phyloP scores from a whole-genome alignment of 257 asterid species.

The Capsicum rhomboideum region DNA sequence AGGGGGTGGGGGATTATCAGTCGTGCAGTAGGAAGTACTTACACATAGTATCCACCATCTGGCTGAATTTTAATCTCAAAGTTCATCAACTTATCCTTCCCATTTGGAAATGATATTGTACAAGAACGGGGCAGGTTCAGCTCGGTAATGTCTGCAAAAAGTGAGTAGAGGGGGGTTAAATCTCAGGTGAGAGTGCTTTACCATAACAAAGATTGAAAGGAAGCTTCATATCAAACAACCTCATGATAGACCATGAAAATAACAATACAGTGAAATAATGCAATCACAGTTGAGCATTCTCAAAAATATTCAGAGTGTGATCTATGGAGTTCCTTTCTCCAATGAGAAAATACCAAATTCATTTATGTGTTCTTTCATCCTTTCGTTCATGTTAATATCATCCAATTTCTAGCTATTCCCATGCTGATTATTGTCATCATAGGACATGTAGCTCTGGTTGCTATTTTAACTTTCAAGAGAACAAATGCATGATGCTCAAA shows the following conservation, averaged over 20 bases:
- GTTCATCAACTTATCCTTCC: slow-evolving; percentile 30
- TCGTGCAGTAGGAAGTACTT: slow-evolving; percentile 1
- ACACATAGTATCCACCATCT: slow-evolving; percentile 28
- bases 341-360: neutral
- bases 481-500: neutral
- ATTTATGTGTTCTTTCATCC: neutral
- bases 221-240: neutral
- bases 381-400: neutral
- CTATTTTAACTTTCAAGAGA: neutral
- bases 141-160: slow-evolving; percentile 26
- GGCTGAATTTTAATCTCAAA: slow-evolving; percentile 28
- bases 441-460: neutral
- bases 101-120: slow-evolving; percentile 23
- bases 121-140: slow-evolving; percentile 33
- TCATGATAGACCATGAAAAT: neutral
- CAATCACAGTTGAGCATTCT: neutral
- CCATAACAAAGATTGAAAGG: neutral
- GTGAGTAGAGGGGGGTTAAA: neutral
- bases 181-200: neutral
- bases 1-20: neutral
- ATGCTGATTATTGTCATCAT: neutral
- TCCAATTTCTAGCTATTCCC: neutral
- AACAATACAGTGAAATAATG: neutral
- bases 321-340: neutral
- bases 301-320: neutral